Conservation (phyloP, 371 early-diverging fungal genomes). For the Dinochytrium kinnereticum region DNA sequence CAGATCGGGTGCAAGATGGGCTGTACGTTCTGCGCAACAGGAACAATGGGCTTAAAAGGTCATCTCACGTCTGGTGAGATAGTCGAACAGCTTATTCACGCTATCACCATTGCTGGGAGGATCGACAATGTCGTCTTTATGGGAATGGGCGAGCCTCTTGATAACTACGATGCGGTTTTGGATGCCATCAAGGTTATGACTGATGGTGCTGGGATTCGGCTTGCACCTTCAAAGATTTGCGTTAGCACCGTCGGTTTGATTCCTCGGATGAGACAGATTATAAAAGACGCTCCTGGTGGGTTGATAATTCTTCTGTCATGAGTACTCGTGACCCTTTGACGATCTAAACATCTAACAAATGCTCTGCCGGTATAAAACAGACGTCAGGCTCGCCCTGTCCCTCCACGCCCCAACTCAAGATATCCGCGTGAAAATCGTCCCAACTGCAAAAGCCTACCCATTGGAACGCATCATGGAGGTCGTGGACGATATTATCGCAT, state of each 20-base stretch:
- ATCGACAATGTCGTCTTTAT: slow-evolving; percentile 86
- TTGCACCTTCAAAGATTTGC: slow-evolving; percentile 2
- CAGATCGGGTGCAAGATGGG: slow-evolving; percentile 17
- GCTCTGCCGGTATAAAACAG: background rate
- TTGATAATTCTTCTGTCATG: background rate
- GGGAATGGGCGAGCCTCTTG: slow-evolving; percentile 56
- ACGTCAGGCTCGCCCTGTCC: slow-evolving; percentile 9
- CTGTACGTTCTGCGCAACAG: slow-evolving; percentile 12
- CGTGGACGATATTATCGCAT: slow-evolving; percentile 7
- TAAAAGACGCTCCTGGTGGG: slow-evolving; percentile 1
- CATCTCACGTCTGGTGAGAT: slow-evolving; percentile 9
- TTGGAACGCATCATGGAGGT: slow-evolving; percentile 6
- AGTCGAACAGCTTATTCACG: slow-evolving; percentile 7
- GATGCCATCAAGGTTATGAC: slow-evolving; percentile 14
- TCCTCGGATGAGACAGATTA: slow-evolving; percentile 6
- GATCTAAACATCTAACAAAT: background rate
- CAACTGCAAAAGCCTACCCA: slow-evolving; percentile 13
- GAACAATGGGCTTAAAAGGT: slow-evolving; percentile 9
- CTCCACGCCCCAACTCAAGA: slow-evolving; percentile 18
- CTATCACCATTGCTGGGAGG: slow-evolving; percentile 38
- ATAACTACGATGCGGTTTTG: slow-evolving; percentile 16
- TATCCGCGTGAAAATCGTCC: slow-evolving; percentile 8
- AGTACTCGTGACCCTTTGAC: too few species aligned
- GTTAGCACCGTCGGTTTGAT: slow-evolving; percentile 11
- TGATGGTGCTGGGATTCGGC: background rate